These are phyloP conservation scores for Hypholoma sublateritium DNA, from an alignment of 768 basidiomycete species.

Conservation along the genomic window DNA sequence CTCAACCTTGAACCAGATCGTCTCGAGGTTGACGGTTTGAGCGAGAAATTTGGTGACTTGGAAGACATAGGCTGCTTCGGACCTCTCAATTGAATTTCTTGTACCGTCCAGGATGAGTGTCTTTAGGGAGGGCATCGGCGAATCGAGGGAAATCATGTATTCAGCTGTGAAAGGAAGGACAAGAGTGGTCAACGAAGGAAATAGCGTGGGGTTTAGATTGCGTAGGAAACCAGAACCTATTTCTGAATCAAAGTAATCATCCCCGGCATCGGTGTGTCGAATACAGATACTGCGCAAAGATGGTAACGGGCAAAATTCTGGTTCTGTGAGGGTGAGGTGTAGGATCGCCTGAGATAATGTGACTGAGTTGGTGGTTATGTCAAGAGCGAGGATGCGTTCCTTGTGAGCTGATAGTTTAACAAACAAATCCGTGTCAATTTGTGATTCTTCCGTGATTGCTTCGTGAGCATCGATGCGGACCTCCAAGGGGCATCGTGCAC, in stretches of 20 bases:
- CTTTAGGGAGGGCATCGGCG: not conserved
- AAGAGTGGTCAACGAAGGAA: not conserved
- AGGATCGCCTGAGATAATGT: not conserved
- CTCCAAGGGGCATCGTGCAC: too few relatives aligned
- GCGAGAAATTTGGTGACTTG: not conserved
- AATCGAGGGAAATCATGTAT: not conserved
- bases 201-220: not conserved
- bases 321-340: not conserved
- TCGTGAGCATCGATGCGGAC: too few relatives aligned
- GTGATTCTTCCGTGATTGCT: too few relatives aligned
- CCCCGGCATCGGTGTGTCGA: not conserved
- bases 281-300: not conserved
- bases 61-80: not conserved
- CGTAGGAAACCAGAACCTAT: not conserved
- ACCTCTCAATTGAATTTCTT: too few relatives aligned
- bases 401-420: not conserved
- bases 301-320: not conserved
- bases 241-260: not conserved
- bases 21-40: not conserved
- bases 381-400: not conserved
- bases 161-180: not conserved
- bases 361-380: not conserved
- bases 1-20: not conserved
- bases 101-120: slow-evolving; percentile 1
- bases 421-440: too few relatives aligned